Percentiles rank a stretch among this genome's conserved stretches.
Conservation (phyloP, 208 protist species). For the Wallacemonas sp. region DNA sequence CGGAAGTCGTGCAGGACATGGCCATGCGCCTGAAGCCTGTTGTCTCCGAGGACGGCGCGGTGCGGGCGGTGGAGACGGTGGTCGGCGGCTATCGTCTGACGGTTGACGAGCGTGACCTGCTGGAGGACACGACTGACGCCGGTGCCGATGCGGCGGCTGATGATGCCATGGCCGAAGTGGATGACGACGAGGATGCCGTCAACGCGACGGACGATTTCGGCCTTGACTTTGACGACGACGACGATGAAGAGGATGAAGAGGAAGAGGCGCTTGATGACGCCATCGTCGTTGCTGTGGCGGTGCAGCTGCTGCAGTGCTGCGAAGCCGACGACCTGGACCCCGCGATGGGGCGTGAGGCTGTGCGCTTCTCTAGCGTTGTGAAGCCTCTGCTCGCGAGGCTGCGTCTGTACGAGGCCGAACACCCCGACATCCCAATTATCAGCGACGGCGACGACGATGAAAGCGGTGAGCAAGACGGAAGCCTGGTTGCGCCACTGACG, state of each 20-base stretch:
- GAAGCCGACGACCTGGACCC: constrained; percentile 60
- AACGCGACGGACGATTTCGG: constrained; percentile 16
- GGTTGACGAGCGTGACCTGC: constrained; percentile 61
- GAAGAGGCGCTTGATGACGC: constrained; percentile 70
- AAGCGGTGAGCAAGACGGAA: not conserved
- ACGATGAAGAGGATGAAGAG: constrained; percentile 65
- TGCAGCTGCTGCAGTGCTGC: constrained; percentile 77
- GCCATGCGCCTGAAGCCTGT: constrained; percentile 26
- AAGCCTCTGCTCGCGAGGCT: constrained; percentile 47
- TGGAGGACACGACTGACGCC: constrained; percentile 16
- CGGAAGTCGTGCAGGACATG: constrained; percentile 19
- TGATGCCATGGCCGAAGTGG: not conserved
- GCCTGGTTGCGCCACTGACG: not conserved
- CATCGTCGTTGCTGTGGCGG: constrained; percentile 59
- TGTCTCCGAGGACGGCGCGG: constrained; percentile 46
- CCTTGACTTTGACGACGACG: constrained; percentile 30
- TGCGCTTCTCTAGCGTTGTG: constrained; percentile 34
- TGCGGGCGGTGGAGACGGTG: constrained; percentile 43
- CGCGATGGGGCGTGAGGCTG: constrained; percentile 36
- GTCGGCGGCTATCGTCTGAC: constrained; percentile 68
- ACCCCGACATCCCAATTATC: not conserved
- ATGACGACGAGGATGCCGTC: constrained; percentile 22
- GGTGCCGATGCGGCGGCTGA: constrained; percentile 2
- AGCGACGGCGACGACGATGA: not conserved
- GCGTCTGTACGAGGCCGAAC: not conserved